These are phyloP conservation scores for Cryphonectria nitschkei DNA, from an alignment of 2,329 filamentous ascomycete genomes.

Conservation along the genomic window DNA sequence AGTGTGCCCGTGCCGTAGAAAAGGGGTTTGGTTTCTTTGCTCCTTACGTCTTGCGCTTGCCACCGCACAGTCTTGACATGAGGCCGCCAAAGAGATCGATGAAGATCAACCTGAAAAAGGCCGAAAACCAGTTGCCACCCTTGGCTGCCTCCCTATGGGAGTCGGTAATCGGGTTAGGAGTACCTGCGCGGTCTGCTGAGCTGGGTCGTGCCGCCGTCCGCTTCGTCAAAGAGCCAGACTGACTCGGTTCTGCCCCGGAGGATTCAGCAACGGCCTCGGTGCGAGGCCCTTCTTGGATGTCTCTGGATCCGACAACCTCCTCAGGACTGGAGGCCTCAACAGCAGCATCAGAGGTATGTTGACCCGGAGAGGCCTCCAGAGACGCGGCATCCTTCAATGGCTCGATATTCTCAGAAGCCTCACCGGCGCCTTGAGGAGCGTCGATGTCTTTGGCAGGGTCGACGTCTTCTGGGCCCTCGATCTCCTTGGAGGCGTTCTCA, in stretches of 20 bases:
- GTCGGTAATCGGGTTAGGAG: slow-evolving; percentile 23
- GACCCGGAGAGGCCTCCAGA: background rate
- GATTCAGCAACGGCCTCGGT: slow-evolving; percentile 18
- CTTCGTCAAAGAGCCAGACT: slow-evolving; percentile 25
- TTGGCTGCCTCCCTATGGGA: slow-evolving; percentile 27
- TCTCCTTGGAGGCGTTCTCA: slow-evolving; percentile 4
- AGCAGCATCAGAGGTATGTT: background rate
- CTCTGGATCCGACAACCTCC: background rate
- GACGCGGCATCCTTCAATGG: background rate
- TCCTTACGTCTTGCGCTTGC: slow-evolving; percentile 29
- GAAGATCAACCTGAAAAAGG: slow-evolving; percentile 30
- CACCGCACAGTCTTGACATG: slow-evolving; percentile 26
- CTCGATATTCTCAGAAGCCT: background rate
- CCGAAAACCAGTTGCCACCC: slow-evolving; percentile 30
- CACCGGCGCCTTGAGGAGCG: background rate
- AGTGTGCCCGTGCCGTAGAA: slow-evolving; percentile 18
- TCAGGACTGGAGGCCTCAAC: background rate
- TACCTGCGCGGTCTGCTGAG: slow-evolving; percentile 22
- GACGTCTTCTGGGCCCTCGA: background rate
- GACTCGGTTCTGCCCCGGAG: slow-evolving; percentile 21
- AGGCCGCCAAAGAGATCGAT: slow-evolving; percentile 30
- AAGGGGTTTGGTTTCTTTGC: slow-evolving; percentile 19
- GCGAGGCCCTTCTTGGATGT: background rate
- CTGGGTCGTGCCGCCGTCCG: slow-evolving; percentile 17
- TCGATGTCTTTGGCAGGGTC: background rate